Conservation (phyloP, 2,329 filamentous ascomycete genomes). For the Conoideocrella luteorostrata region DNA sequence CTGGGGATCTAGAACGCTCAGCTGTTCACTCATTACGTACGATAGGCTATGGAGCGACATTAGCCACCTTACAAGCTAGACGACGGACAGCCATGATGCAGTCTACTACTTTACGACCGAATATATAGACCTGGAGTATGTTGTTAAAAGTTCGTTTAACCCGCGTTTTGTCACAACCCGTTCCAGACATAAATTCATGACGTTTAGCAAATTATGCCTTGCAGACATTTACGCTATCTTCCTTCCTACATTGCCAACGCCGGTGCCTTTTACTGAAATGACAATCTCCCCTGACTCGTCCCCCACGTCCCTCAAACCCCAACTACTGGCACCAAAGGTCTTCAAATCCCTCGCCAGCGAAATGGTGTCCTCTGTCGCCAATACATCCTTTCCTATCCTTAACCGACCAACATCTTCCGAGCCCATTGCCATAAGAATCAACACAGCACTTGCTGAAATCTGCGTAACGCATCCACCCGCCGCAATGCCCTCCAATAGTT, state of each 20-base stretch:
- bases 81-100: slow-evolving; percentile 30
- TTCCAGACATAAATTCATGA: no score
- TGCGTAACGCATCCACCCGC: slow-evolving; percentile 75
- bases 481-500: slow-evolving; percentile 76
- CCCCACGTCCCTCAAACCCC: slow-evolving; percentile 75
- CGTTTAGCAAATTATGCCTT: no score
- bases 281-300: slow-evolving; percentile 67
- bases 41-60: slow-evolving; percentile 47
- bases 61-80: slow-evolving; percentile 44
- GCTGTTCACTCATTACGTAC: slow-evolving; percentile 47
- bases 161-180: no score
- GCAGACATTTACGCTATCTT: slow-evolving; percentile 61
- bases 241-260: slow-evolving; percentile 89
- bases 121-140: slow-evolving; percentile 12
- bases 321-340: slow-evolving; percentile 83
- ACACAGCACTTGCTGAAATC: slow-evolving; percentile 64
- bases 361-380: slow-evolving; percentile 75
- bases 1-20: slow-evolving; percentile 38
- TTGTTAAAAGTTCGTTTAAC: no score
- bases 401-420: slow-evolving; percentile 90
- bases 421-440: slow-evolving; percentile 96
- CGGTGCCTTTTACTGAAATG: slow-evolving; percentile 84
- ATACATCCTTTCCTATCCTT: slow-evolving; percentile 70
- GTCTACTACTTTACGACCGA: slow-evolving; percentile 9
- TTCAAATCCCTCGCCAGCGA: slow-evolving; percentile 76